Conservation (phyloP, 371 early-diverging fungal species). For the Mortierella sp. region DNA sequence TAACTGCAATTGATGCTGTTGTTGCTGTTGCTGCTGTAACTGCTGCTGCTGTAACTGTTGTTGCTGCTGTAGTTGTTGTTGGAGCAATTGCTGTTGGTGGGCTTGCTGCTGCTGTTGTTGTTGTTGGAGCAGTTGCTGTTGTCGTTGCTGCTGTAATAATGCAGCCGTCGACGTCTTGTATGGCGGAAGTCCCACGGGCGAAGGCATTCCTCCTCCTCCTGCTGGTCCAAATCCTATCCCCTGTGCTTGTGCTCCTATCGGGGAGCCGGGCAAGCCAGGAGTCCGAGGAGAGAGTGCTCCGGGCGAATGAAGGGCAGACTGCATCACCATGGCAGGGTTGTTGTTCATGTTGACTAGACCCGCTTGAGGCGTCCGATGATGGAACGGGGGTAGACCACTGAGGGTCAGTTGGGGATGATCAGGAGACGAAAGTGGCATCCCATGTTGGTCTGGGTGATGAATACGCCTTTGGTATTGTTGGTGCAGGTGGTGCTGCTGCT, state of each 20-base stretch:
- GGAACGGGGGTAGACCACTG: slow-evolving; percentile 2
- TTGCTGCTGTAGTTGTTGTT: slow-evolving; percentile 6
- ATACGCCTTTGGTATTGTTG: not conserved
- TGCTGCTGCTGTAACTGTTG: slow-evolving; percentile 12
- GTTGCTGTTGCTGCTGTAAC: slow-evolving; percentile 18
- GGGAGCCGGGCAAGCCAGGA: not conserved
- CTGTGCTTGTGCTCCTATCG: not conserved
- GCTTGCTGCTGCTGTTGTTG: slow-evolving; percentile 12
- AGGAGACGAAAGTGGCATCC: slow-evolving; percentile 5
- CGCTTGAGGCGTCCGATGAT: not conserved
- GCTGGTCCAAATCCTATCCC: not conserved
- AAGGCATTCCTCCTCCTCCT: slow-evolving; percentile 9
- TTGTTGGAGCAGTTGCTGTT: slow-evolving; percentile 9
- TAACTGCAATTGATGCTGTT: slow-evolving; percentile 13
- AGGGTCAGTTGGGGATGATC: slow-evolving; percentile 9
- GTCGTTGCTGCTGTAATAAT: slow-evolving; percentile 3
- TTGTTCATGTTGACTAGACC: not conserved
- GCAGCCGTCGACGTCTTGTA: slow-evolving; percentile 12
- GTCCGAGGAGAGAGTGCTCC: slow-evolving; percentile 9
- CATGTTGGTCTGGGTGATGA: slow-evolving; percentile 1
- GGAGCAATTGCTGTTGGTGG: not conserved
- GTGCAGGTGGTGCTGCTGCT: not conserved
- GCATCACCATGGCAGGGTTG: not conserved
- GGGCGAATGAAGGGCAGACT: not conserved
- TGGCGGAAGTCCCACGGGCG: not conserved